Conservation (phyloP, 2,329 filamentous ascomycete genomes). For the Scedosporium dehoogii region DNA sequence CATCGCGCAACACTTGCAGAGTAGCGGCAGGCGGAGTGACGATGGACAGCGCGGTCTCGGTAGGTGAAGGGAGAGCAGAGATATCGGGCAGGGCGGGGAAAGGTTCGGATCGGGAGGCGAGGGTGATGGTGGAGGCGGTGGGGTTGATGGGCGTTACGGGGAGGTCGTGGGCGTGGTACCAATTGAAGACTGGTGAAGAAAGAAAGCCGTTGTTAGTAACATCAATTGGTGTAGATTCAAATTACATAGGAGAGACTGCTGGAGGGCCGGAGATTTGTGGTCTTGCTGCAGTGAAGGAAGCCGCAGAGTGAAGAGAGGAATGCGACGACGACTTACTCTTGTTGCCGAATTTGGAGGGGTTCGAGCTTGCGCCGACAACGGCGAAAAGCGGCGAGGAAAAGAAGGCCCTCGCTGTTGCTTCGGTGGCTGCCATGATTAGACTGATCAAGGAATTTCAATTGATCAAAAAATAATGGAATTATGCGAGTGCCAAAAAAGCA, state of each 20-base stretch:
- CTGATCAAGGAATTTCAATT: too few species aligned
- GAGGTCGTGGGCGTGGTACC: constrained; percentile 72
- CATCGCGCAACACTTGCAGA: constrained; percentile 63
- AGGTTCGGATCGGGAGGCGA: constrained; percentile 33
- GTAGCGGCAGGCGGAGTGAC: constrained; percentile 81
- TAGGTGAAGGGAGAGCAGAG: constrained; percentile 52
- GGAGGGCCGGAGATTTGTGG: not conserved
- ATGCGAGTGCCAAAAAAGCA: not conserved
- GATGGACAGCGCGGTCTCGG: constrained; percentile 67
- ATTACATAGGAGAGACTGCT: not conserved
- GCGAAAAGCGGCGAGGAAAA: constrained; percentile 74
- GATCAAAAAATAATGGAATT: not conserved
- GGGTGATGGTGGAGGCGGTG: constrained; percentile 50
- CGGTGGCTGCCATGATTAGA: constrained; percentile 35
- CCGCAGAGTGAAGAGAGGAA: not conserved
- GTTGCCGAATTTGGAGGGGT: constrained; percentile 78
- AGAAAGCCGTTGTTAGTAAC: constrained; percentile 5
- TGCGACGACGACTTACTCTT: constrained; percentile 51
- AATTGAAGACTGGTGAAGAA: constrained; percentile 60
- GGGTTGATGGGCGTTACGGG: constrained; percentile 82
- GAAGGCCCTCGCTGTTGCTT: constrained; percentile 65
- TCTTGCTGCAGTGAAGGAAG: constrained; percentile 2
- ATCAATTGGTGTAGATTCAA: too few species aligned
- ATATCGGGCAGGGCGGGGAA: constrained; percentile 59
- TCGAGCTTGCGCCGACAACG: constrained; percentile 81